Conservation (phyloP, 257 asterid genomes). For the Solanum gracilifrons region DNA sequence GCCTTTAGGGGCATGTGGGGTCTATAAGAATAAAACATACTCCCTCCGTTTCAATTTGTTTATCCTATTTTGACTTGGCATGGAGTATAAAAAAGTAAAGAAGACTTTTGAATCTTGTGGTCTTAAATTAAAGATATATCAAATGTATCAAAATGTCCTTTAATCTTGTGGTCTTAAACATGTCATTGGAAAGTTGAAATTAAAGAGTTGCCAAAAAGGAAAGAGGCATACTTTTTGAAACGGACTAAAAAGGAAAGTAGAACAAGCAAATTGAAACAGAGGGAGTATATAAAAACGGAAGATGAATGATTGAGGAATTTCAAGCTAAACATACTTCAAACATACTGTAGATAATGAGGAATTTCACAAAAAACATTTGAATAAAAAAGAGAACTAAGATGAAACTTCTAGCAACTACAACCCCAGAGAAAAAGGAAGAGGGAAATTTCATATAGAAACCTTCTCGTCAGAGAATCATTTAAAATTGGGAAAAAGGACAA, state of each 20-base stretch:
- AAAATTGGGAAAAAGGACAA: not conserved
- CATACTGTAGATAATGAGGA: not conserved
- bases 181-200: not conserved
- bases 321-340: not conserved
- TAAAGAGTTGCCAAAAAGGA: not conserved
- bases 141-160: not conserved
- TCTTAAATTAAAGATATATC: not conserved
- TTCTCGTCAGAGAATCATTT: not conserved
- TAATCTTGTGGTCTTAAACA: not conserved
- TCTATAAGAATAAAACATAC: not conserved
- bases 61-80: not conserved
- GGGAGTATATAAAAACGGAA: not conserved
- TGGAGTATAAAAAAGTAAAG: not conserved
- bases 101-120: not conserved
- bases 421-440: not conserved
- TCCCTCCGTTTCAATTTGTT: not conserved
- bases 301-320: not conserved
- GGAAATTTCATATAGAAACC: not conserved
- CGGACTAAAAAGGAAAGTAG: not conserved
- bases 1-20: not conserved
- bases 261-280: not conserved
- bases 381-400: not conserved
- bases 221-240: not conserved
- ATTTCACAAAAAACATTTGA: not conserved
- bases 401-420: not conserved